A percentile compares a stretch with the other conserved stretches of the same genome.
phyloP scores from a whole-genome alignment of 2,329 filamentous ascomycete species.

The Malbranchea zuffiana region DNA sequence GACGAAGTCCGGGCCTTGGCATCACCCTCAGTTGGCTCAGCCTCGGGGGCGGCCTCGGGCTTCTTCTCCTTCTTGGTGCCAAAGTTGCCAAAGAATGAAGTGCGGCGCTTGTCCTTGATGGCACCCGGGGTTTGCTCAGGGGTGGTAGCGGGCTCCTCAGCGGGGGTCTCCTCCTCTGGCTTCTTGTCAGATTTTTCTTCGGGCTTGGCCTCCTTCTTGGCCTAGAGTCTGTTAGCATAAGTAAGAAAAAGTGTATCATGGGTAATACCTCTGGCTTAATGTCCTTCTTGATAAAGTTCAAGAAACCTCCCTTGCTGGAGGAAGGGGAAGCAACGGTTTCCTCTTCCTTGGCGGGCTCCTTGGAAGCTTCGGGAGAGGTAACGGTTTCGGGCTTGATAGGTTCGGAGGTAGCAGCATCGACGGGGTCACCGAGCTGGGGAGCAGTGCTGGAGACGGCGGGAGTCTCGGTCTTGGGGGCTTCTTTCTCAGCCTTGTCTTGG shows the following conservation, averaged over 20 bases:
- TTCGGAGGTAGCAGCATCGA: slow-evolving; percentile 29
- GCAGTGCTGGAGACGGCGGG: slow-evolving; percentile 38
- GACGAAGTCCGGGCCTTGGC: slow-evolving; percentile 27
- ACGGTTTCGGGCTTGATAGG: slow-evolving; percentile 33
- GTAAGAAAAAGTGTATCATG: background rate
- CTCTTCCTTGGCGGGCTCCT: slow-evolving; percentile 23
- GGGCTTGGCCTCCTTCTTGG: slow-evolving; percentile 18
- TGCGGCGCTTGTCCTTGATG: slow-evolving; percentile 40
- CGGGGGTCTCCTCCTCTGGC: slow-evolving; percentile 15
- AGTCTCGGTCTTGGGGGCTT: slow-evolving; percentile 37
- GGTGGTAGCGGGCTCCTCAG: slow-evolving; percentile 15
- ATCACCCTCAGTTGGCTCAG: slow-evolving; percentile 38
- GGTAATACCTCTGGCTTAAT: slow-evolving; percentile 20
- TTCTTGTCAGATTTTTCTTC: slow-evolving; percentile 21
- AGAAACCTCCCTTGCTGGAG: slow-evolving; percentile 25
- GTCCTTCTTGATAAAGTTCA: slow-evolving; percentile 27
- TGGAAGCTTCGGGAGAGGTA: slow-evolving; percentile 30
- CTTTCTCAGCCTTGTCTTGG: slow-evolving; percentile 39
- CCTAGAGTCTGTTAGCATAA: slow-evolving; percentile 13
- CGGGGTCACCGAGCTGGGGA: slow-evolving; percentile 39
- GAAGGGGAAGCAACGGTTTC: slow-evolving; percentile 24
- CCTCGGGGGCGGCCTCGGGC: slow-evolving; percentile 38
- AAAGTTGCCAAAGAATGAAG: slow-evolving; percentile 45
- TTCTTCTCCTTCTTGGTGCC: slow-evolving; percentile 44
- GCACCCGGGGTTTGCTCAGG: slow-evolving; percentile 31